These are phyloP conservation scores for Phytophthora fragariae DNA, from an alignment of 352 stramenopile genomes.

Conservation along the genomic window DNA sequence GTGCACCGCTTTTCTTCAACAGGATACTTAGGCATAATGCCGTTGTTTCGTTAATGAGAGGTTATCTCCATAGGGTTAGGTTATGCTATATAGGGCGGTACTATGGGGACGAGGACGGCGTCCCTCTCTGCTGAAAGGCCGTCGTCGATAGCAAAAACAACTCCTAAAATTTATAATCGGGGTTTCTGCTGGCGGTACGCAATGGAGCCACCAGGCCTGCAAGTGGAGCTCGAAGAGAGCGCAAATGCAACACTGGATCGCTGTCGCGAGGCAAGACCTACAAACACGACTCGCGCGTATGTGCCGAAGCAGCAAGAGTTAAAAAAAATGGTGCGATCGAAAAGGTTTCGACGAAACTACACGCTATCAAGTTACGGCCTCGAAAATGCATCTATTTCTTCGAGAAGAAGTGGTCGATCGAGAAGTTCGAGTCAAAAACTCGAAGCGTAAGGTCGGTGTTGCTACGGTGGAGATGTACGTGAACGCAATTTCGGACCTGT, in stretches of 20 bases:
- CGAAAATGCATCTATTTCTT: not conserved
- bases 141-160: no score
- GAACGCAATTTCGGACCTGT: not conserved
- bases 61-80: no score
- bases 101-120: no score
- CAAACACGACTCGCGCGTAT: not conserved
- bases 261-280: no score
- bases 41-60: no score
- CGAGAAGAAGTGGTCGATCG: not conserved
- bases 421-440: not conserved
- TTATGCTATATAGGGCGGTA: no score
- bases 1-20: no score
- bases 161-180: no score
- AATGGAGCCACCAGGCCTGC: not conserved
- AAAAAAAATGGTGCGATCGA: not conserved
- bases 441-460: not conserved
- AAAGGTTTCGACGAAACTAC: not conserved
- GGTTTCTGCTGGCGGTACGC: no score
- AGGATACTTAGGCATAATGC: no score
- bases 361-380: not conserved
- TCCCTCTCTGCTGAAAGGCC: no score
- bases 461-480: not conserved
- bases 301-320: slow-evolving; percentile 1
- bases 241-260: not conserved
- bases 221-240: not conserved